These are phyloP conservation scores for Daldinia eschscholtzii DNA, from an alignment of 2,329 filamentous ascomycete species.

Conservation along the genomic window DNA sequence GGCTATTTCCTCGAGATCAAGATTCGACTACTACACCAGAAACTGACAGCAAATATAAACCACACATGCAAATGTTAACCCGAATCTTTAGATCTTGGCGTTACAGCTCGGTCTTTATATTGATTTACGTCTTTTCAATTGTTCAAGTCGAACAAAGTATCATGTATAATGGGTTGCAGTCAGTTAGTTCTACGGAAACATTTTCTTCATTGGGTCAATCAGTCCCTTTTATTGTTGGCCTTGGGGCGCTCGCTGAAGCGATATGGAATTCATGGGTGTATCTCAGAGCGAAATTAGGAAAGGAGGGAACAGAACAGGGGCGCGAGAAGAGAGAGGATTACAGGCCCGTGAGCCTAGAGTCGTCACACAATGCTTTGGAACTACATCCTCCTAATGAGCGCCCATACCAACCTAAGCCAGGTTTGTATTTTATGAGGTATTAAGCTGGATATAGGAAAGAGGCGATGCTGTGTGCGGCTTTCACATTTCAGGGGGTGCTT, in stretches of 20 bases:
- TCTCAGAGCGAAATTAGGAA: background rate
- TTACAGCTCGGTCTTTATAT: background rate
- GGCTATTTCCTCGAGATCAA: background rate
- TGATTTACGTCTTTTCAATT: background rate
- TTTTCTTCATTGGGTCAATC: background rate
- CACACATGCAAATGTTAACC: background rate
- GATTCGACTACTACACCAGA: background rate
- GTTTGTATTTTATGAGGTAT: no score
- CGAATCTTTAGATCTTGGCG: background rate
- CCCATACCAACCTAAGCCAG: background rate
- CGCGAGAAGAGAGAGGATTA: no score
- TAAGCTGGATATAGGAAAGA: no score
- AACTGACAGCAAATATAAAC: background rate
- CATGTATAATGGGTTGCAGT: background rate
- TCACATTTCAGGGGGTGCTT: no score
- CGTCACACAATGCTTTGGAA: background rate
- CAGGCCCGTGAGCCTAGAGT: background rate
- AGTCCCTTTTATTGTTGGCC: background rate
- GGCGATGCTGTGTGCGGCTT: no score
- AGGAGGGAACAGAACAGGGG: no score
- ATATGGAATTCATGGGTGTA: background rate
- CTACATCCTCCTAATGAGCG: background rate
- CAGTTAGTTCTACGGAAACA: background rate
- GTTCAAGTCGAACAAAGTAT: background rate
- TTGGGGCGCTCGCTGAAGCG: background rate